A percentile compares a stretch with the other conserved stretches of the same genome.
phyloP scores from a whole-genome alignment of 805 yeast species.

The Candida bentonensis region DNA sequence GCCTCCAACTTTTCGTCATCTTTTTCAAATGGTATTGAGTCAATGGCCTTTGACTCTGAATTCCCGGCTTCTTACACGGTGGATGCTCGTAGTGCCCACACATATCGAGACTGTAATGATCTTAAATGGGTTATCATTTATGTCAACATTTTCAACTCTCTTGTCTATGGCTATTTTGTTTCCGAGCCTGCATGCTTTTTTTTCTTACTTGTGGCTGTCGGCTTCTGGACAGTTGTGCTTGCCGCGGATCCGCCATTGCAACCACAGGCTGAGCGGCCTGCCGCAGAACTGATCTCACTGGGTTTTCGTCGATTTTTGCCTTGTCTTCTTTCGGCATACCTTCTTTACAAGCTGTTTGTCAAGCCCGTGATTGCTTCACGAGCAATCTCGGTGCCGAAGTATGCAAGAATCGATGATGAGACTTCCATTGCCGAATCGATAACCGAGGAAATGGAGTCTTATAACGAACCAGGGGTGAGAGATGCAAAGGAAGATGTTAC shows the following conservation, averaged over 20 bases:
- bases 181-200: constrained; percentile 42
- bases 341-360: constrained; percentile 46
- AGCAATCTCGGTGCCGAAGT: neutral
- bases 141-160: constrained; percentile 48
- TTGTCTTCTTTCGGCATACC: constrained; percentile 51
- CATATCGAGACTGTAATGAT: constrained; percentile 47
- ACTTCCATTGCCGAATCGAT: neutral
- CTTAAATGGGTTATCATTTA: constrained; percentile 44
- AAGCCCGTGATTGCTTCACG: constrained; percentile 7
- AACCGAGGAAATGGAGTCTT: neutral
- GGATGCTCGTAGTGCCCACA: constrained; percentile 22
- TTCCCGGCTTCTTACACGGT: constrained; percentile 66
- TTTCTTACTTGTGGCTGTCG: constrained; percentile 49
- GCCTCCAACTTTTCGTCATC: constrained; percentile 33
- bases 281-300: constrained; percentile 50
- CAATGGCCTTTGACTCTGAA: constrained; percentile 47
- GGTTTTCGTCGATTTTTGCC: constrained; percentile 71
- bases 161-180: constrained; percentile 27
- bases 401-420: neutral
- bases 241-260: constrained; percentile 61
- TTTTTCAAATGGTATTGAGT: constrained; percentile 32
- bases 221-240: constrained; percentile 72
- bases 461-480: no score
- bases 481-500: constrained; percentile 6
- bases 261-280: constrained; percentile 34